Conservation (phyloP, 257 asterid species). For the Gentiana macrophylla region DNA sequence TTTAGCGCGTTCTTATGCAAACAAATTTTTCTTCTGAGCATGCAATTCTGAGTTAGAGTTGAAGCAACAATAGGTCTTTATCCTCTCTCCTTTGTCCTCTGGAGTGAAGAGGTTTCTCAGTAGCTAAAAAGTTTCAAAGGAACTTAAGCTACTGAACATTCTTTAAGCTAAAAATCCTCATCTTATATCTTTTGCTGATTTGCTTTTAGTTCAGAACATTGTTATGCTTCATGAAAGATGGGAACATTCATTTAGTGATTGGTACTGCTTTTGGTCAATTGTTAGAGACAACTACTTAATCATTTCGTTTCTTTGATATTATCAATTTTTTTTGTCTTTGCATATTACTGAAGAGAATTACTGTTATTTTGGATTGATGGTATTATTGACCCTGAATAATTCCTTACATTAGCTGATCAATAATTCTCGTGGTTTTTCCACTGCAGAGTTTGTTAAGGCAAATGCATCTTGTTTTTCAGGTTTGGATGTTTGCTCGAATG, state of each 20-base stretch:
- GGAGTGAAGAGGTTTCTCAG: not conserved
- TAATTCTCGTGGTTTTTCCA: not conserved
- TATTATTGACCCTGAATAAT: too few species aligned
- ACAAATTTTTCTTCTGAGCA: not conserved
- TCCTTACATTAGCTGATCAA: not conserved
- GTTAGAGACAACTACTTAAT: too few species aligned
- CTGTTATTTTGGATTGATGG: too few species aligned
- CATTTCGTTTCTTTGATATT: too few species aligned
- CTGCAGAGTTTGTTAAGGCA: not conserved
- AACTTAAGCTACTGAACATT: not conserved
- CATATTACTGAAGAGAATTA: too few species aligned
- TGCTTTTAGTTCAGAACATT: too few species aligned
- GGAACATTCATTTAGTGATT: too few species aligned
- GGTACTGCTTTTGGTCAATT: too few species aligned
- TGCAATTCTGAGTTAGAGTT: not conserved
- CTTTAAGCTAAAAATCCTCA: too few species aligned
- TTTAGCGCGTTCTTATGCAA: not conserved
- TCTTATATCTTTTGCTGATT: too few species aligned
- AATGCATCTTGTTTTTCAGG: slow-evolving; percentile 24
- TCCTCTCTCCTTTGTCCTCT: not conserved
- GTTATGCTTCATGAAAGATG: too few species aligned
- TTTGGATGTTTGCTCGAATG: slow-evolving; percentile 98
- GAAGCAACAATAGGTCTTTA: not conserved
- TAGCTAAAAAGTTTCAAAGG: not conserved
- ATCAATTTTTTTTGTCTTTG: too few species aligned